Conservation (phyloP, 352 stramenopile species). For the Pythium insidiosum region DNA sequence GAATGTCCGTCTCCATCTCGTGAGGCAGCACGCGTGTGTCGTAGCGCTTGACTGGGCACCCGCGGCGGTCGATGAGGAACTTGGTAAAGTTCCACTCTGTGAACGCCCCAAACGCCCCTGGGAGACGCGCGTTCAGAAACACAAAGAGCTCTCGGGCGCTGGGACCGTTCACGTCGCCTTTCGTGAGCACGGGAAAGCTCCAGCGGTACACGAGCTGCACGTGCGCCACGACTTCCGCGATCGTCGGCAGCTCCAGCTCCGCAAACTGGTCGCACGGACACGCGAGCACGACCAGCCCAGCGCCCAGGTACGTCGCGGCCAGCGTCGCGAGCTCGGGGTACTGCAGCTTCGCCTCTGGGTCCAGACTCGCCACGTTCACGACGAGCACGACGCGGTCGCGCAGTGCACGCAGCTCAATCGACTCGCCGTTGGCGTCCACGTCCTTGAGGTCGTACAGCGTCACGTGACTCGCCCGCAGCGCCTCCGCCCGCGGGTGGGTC, state of each 20-base stretch:
- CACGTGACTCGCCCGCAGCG: not conserved
- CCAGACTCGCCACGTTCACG: conserved; percentile 77
- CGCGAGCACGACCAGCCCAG: conserved; percentile 40
- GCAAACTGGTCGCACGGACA: conserved; percentile 83
- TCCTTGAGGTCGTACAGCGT: conserved; percentile 18
- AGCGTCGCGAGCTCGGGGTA: conserved; percentile 70
- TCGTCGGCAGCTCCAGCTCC: conserved; percentile 37
- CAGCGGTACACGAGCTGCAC: conserved; percentile 14
- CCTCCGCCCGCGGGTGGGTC: not conserved
- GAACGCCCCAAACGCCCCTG: conserved; percentile 21
- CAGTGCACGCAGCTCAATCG: conserved; percentile 13
- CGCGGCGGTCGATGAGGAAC: conserved; percentile 42
- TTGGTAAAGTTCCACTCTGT: conserved; percentile 74
- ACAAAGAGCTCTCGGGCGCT: conserved; percentile 52
- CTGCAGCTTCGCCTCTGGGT: conserved; percentile 61
- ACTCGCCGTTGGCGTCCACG: conserved; percentile 3
- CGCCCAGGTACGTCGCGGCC: conserved; percentile 26
- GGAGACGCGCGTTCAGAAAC: conserved; percentile 49
- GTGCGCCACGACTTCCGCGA: conserved; percentile 25
- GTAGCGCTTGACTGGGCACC: conserved; percentile 28
- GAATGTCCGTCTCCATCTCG: conserved; percentile 31
- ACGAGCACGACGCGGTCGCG: conserved; percentile 47
- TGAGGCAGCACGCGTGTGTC: conserved; percentile 23
- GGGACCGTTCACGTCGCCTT: conserved; percentile 66
- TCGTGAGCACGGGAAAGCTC: conserved; percentile 34